A percentile compares a stretch with the other conserved stretches of the same genome.
These are phyloP conservation scores for Pseudohalonectria lignicola DNA, from an alignment of 2,329 filamentous ascomycete species.

Conservation along the genomic window DNA sequence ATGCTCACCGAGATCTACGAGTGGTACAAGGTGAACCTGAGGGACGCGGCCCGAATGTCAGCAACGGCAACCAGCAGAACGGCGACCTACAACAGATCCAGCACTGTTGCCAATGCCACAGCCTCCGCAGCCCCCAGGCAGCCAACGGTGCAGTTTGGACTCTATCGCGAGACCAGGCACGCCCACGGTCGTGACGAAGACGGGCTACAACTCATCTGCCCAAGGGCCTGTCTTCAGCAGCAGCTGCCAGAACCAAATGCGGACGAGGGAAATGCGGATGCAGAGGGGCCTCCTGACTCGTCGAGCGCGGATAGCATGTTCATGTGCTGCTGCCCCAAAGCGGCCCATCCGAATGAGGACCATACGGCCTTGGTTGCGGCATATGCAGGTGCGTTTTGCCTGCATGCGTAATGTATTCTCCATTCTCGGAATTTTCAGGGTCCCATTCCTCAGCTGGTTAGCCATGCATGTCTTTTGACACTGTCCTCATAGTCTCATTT, in stretches of 20 bases:
- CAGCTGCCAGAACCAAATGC: no score
- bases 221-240: neutral
- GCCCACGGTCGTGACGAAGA: no score
- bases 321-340: neutral
- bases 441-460: no score
- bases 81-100: no score
- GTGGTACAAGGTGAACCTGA: neutral
- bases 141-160: neutral
- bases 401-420: no score
- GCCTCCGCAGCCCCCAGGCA: neutral
- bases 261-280: no score
- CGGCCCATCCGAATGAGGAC: neutral
- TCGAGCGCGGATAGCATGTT: neutral
- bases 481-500: no score
- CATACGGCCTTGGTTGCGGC: neutral
- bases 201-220: neutral
- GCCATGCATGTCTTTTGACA: no score
- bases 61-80: no score
- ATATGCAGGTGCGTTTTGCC: neutral
- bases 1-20: neutral
- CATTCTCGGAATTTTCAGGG: no score
- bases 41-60: rapidly evolving
- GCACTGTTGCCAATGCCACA: neutral
- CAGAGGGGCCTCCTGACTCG: no score
- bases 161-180: neutral